A percentile compares a stretch with the other conserved stretches of the same genome.
Evolutionary conservation across 768 basidiomycete species (phyloP).

Genomic region (Suillus variegatus): DNA sequence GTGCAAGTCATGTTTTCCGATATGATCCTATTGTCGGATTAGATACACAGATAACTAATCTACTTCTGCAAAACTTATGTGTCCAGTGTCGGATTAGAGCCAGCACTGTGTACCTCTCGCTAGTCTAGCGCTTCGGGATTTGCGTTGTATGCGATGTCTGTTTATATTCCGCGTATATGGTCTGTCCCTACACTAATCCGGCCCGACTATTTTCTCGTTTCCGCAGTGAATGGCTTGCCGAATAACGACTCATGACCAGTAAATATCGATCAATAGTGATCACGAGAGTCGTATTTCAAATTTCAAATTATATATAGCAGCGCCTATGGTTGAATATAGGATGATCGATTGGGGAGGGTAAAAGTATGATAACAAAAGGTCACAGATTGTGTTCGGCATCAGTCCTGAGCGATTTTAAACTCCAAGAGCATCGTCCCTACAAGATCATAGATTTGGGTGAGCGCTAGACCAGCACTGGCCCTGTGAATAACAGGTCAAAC

Average conservation of each 20-base stretch:
- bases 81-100: not conserved
- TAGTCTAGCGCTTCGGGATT: not conserved
- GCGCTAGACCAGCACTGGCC: not conserved
- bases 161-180: not conserved
- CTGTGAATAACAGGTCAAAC: not conserved
- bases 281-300: no score
- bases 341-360: no score
- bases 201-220: not conserved
- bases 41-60: not conserved
- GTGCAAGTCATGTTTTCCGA: not conserved
- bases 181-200: not conserved
- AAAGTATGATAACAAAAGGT: no score
- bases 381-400: not conserved
- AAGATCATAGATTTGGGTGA: not conserved
- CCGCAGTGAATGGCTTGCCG: no score
- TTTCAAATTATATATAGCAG: no score
- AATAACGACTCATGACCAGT: no score
- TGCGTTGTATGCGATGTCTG: not conserved
- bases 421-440: not conserved
- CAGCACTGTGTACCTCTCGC: not conserved
- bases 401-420: not conserved
- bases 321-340: no score
- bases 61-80: not conserved
- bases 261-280: no score
- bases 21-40: not conserved